These are phyloP conservation scores for Leccinum pachyderme DNA, from an alignment of 1,284 basidiomycete species.

Conservation along the genomic window DNA sequence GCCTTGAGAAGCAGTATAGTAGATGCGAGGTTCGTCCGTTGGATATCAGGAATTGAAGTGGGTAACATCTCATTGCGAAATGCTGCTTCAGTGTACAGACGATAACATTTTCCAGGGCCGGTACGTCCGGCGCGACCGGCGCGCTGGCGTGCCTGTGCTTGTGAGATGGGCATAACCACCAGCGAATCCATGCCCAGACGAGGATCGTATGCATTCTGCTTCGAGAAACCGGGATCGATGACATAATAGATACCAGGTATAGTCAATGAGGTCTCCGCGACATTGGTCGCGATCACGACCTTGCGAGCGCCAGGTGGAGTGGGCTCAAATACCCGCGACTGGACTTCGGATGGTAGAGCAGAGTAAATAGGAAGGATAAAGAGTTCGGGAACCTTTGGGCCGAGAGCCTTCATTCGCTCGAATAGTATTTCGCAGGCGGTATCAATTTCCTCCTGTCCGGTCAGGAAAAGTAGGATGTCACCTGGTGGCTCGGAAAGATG, in stretches of 20 bases:
- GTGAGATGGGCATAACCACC: slow-evolving; percentile 98
- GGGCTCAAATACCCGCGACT: slow-evolving; percentile 96
- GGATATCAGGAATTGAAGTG: slow-evolving; percentile 97
- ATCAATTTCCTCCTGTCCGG: slow-evolving; percentile 98
- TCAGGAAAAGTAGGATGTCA: slow-evolving; percentile 95
- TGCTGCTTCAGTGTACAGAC: slow-evolving; percentile 96
- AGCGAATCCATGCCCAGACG: slow-evolving; percentile 98
- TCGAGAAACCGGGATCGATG: slow-evolving; percentile 97
- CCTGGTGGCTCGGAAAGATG: slow-evolving; percentile 97
- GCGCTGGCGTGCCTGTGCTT: slow-evolving; percentile 95
- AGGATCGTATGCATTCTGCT: slow-evolving; percentile 99
- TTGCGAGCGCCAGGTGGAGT: slow-evolving; percentile 96
- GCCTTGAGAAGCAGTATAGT: slow-evolving; percentile 97
- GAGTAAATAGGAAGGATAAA: slow-evolving; percentile 98
- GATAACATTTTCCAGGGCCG: slow-evolving; percentile 97
- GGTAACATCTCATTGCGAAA: slow-evolving; percentile 99
- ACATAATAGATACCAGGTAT: slow-evolving; percentile 99
- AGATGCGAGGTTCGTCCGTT: slow-evolving; percentile 89
- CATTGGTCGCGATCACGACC: slow-evolving; percentile 98
- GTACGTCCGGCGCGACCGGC: slow-evolving; percentile 96
- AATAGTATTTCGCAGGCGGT: slow-evolving; percentile 96
- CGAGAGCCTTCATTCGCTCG: slow-evolving; percentile 97
- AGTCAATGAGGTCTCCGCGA: slow-evolving; percentile 97
- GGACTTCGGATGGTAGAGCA: slow-evolving; percentile 95
- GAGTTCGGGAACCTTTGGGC: slow-evolving; percentile 95